A percentile compares a stretch with the other conserved stretches of the same genome.
Conservation (phyloP, 1,284 basidiomycete genomes). For the Naganishia liquefaciens region DNA sequence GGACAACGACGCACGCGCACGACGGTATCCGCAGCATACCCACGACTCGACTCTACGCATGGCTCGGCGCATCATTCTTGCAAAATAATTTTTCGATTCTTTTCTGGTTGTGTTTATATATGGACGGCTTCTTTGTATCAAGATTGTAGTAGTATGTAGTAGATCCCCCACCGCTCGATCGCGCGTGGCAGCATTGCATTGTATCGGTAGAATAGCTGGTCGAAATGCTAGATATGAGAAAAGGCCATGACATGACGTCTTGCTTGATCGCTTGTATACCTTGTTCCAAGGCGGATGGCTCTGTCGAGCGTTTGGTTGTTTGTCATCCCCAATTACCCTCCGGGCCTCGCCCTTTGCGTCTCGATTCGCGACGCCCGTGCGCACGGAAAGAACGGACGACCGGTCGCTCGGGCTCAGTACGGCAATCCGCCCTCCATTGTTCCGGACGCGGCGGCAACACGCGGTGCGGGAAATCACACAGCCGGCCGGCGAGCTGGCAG, state of each 20-base stretch:
- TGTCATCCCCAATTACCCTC: too few species aligned
- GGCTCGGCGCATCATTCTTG: not conserved
- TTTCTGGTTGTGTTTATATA: slow-evolving; percentile 24
- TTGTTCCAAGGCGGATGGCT: too few species aligned
- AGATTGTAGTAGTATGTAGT: slow-evolving; percentile 20
- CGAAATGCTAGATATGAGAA: slow-evolving; percentile 9
- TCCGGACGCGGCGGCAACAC: not conserved
- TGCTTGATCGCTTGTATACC: not conserved
- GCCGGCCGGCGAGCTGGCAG: not conserved
- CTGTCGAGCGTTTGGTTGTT: too few species aligned
- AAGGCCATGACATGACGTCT: not conserved
- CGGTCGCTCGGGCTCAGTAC: not conserved
- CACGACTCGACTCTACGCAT: slow-evolving; percentile 15
- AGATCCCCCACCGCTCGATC: not conserved
- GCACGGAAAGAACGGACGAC: not conserved
- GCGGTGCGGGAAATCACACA: slow-evolving; percentile 1
- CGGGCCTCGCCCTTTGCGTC: not conserved
- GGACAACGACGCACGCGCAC: not conserved
- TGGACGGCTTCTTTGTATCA: slow-evolving; percentile 9
- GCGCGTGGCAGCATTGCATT: not conserved
- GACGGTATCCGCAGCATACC: slow-evolving; percentile 13
- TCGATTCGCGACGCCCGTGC: not conserved
- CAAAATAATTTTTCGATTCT: slow-evolving; percentile 21
- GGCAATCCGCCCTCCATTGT: not conserved
- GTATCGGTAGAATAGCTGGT: slow-evolving; percentile 3